Percentiles rank a stretch among this genome's conserved stretches.
These are phyloP conservation scores for Thalia dealbata DNA, from an alignment of 176 grass and related monocot genomes.

Conservation along the genomic window DNA sequence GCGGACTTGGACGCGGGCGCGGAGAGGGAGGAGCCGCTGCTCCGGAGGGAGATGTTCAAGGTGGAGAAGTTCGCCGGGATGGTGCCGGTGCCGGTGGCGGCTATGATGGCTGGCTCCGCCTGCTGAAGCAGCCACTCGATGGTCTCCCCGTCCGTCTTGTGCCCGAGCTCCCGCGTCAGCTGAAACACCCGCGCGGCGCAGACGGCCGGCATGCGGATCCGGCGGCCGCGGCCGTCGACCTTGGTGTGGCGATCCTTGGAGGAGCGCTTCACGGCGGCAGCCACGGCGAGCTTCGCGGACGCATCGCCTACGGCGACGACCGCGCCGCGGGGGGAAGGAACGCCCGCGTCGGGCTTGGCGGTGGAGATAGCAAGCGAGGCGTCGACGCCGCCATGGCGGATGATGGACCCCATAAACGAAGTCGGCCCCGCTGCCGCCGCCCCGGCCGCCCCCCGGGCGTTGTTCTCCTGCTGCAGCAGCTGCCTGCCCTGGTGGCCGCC, in stretches of 20 bases:
- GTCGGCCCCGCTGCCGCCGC: constrained; percentile 23
- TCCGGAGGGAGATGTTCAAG: constrained; percentile 63
- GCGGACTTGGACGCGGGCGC: constrained; percentile 23
- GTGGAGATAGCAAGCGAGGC: constrained; percentile 30
- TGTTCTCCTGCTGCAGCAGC: background rate
- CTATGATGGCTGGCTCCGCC: constrained; percentile 87
- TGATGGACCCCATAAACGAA: constrained; percentile 64
- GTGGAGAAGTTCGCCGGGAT: constrained; percentile 89
- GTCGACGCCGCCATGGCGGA: constrained; percentile 23
- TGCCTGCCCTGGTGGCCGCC: constrained; percentile 30
- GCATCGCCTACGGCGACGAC: background rate
- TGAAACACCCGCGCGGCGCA: constrained; percentile 95
- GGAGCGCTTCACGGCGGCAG: constrained; percentile 36
- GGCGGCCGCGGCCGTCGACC: constrained; percentile 78
- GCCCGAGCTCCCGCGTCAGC: constrained; percentile 96
- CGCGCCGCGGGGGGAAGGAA: background rate
- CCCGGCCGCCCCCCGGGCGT: background rate
- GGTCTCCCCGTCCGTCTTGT: constrained; percentile 98
- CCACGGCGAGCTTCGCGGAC: constrained; percentile 28
- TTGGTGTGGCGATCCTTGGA: constrained; percentile 95
- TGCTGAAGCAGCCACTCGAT: constrained; percentile 97
- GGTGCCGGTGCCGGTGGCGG: constrained; percentile 82
- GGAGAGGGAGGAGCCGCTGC: constrained; percentile 29
- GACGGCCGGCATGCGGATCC: constrained; percentile 97
- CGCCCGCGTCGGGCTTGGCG: background rate